Percentiles rank a stretch among this genome's conserved stretches.
phyloP scores from a whole-genome alignment of 129 eudicot species.

The Pulicaria dysenterica region DNA sequence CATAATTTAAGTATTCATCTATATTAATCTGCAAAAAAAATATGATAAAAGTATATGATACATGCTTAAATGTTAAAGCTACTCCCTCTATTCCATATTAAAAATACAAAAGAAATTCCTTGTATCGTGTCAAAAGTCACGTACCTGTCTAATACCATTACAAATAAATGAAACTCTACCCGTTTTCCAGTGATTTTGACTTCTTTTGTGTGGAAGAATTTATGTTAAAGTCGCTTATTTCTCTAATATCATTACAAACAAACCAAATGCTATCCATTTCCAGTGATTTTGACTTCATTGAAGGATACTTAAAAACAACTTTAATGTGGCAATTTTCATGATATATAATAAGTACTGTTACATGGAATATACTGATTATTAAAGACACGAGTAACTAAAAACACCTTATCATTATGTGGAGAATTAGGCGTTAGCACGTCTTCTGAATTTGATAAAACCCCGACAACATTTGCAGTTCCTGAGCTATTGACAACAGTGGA shows the following conservation, averaged over 20 bases:
- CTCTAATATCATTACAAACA: background rate
- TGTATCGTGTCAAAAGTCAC: no score
- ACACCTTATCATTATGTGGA: slow-evolving; percentile 54
- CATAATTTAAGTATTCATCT: slow-evolving; percentile 48
- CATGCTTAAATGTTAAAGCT: background rate
- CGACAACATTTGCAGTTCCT: slow-evolving; percentile 37
- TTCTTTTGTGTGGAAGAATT: background rate
- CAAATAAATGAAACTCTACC: no score
- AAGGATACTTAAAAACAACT: background rate
- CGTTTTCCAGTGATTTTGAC: background rate
- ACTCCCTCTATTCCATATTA: background rate
- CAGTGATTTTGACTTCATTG: background rate
- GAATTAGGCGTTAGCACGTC: slow-evolving; percentile 66
- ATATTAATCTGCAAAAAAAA: slow-evolving; percentile 53
- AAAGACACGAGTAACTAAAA: background rate
- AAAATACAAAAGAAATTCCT: background rate
- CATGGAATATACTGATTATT: background rate
- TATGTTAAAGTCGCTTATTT: background rate
- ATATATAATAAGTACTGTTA: background rate
- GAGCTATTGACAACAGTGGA: slow-evolving; percentile 44
- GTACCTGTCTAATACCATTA: no score
- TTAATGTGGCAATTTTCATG: slow-evolving; percentile 8
- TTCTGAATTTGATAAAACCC: slow-evolving; percentile 51
- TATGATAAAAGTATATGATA: background rate
- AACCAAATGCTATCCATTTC: background rate